These are phyloP conservation scores for Alternaria burnsii DNA, from an alignment of 2,329 filamentous ascomycete genomes.

Conservation along the genomic window DNA sequence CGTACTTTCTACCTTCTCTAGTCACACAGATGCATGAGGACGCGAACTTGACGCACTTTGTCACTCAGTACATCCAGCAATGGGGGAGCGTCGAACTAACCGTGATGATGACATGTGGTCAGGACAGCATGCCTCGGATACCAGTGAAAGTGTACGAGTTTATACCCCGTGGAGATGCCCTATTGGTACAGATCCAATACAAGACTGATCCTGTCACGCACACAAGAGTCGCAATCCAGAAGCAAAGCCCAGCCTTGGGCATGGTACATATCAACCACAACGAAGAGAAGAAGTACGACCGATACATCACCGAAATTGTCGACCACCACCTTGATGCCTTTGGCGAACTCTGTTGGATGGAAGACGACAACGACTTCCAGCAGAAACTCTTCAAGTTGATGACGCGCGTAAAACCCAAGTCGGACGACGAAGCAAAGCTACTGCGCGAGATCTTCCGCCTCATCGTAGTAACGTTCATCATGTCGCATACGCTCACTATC, in stretches of 20 bases:
- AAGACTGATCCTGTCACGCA: slow-evolving; percentile 49
- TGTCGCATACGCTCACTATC: slow-evolving; percentile 59
- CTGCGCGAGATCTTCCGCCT: slow-evolving; percentile 57
- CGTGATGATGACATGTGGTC: slow-evolving; percentile 55
- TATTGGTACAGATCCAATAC: slow-evolving; percentile 55
- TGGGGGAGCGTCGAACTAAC: slow-evolving; percentile 51
- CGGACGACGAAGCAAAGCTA: slow-evolving; percentile 53
- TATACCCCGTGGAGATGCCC: slow-evolving; percentile 50
- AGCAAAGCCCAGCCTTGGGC: slow-evolving; percentile 57
- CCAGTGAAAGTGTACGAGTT: slow-evolving; percentile 59
- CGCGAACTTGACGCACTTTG: slow-evolving; percentile 52
- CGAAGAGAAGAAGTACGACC: slow-evolving; percentile 56
- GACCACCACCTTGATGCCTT: slow-evolving; percentile 53
- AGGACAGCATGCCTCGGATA: slow-evolving; percentile 53
- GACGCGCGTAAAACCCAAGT: slow-evolving; percentile 48
- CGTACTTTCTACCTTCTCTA: slow-evolving; percentile 55
- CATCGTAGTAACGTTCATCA: slow-evolving; percentile 59
- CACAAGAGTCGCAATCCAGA: slow-evolving; percentile 40
- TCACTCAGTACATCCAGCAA: slow-evolving; percentile 49
- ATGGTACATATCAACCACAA: slow-evolving; percentile 56
- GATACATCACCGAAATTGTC: slow-evolving; percentile 55
- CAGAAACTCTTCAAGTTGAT: slow-evolving; percentile 54
- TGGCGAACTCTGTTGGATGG: slow-evolving; percentile 54
- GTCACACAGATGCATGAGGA: slow-evolving; percentile 55
- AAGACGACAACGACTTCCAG: slow-evolving; percentile 57